Conservation (phyloP, 768 basidiomycete genomes). For the Trametes meyenii region DNA sequence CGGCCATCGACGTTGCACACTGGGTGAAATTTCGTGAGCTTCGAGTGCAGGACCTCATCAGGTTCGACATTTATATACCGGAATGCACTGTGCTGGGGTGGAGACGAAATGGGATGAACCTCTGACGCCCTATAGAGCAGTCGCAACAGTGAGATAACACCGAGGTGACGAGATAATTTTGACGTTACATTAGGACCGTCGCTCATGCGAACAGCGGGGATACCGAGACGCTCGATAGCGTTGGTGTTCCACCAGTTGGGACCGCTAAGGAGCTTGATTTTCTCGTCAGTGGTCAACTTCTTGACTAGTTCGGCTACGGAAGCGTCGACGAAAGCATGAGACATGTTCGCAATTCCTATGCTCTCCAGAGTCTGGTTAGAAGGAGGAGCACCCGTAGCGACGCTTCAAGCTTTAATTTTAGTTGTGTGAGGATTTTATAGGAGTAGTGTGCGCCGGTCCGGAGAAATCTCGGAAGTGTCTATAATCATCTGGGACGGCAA, state of each 20-base stretch:
- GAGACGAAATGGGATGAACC: slow-evolving; percentile 68
- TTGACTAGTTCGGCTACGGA: slow-evolving; percentile 52
- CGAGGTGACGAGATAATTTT: not conserved
- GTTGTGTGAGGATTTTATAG: not conserved
- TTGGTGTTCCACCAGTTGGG: slow-evolving; percentile 76
- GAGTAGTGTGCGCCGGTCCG: not conserved
- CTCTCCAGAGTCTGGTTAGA: not conserved
- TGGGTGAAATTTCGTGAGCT: slow-evolving; percentile 24
- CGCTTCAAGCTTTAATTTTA: not conserved
- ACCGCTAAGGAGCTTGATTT: slow-evolving; percentile 62
- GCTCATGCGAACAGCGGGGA: slow-evolving; percentile 71
- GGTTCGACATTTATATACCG: slow-evolving; percentile 41
- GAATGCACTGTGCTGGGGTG: slow-evolving; percentile 66
- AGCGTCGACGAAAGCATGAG: slow-evolving; percentile 54
- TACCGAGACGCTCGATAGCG: slow-evolving; percentile 55
- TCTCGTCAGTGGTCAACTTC: slow-evolving; percentile 61
- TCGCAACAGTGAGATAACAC: not conserved
- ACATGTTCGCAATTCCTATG: slow-evolving; percentile 19
- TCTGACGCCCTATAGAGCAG: slow-evolving; percentile 54
- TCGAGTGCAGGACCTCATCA: not conserved
- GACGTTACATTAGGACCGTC: slow-evolving; percentile 63
- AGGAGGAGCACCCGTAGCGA: not conserved
- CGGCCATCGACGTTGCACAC: slow-evolving; percentile 72
- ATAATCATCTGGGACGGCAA: not conserved
- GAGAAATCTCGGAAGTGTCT: slow-evolving; percentile 19